Evolutionary conservation across 2,329 filamentous ascomycete species (phyloP), one percentile per base, ranked within the genome.

Genomic region (Phialemoniopsis sp.): DNA sequence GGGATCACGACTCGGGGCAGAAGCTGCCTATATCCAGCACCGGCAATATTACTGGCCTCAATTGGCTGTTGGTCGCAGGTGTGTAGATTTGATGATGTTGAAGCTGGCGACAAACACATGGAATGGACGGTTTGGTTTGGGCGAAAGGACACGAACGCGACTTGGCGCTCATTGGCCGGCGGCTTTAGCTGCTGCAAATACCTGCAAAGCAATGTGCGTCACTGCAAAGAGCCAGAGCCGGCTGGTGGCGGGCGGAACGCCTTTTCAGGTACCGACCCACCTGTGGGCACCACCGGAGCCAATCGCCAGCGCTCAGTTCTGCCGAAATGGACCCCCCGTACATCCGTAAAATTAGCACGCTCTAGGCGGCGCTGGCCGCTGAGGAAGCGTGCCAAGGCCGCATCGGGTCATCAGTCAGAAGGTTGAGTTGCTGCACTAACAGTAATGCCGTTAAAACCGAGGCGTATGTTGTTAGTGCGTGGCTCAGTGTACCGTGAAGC

Each of bases 91-190:
- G 21, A 26, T 26, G 21, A 10, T 26, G 21, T 26, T 26, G 21
- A 26, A 26, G 21, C 21, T 26, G 21, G 21, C 6, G 21, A 26
- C 21, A 26, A 29, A 30, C 14, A 32, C 26, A 26, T 34, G 37
- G 32, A 34, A 32, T 13, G 18, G 9, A 21, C 13, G 18, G 12
- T 30, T 29, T 31, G 33, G 18, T 39, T 33, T 18, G 19, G 29
- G 21, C 38, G 43, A 57, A 54, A 67, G 62, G 63, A 66, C 63
- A 67, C 62, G 63, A 66, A 66, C 61, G 63, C 64, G 64, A 62
- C 60, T 62, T 53, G 55, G 53, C 49, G 57, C 48, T 59, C 51
- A 64, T 63, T 64, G 21, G 21, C 21, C 21, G 21, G n/a, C n/a
- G n/a, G 21, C 21, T 26, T 26, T 26, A 26, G 21, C 21, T 26